phyloP scores from a whole-genome alignment of 352 stramenopile species.

The Plasmopara muralis region DNA sequence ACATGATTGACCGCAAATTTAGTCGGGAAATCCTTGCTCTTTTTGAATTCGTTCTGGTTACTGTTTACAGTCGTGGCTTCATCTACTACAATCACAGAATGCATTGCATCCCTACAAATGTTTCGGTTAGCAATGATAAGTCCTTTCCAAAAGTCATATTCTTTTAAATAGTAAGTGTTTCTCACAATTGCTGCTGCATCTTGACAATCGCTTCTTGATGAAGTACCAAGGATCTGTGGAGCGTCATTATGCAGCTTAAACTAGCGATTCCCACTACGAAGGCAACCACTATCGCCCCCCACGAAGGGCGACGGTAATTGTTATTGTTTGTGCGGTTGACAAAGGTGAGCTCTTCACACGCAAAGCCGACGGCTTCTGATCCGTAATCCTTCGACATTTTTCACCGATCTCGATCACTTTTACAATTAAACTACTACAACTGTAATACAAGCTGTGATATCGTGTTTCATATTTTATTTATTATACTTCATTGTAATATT shows the following conservation, averaged over 20 bases:
- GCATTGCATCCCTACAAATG: constrained; percentile 37
- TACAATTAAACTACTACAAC: too few species aligned
- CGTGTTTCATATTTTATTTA: too few species aligned
- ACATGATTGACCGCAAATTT: constrained; percentile 53
- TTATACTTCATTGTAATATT: not conserved
- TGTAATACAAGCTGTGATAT: too few species aligned
- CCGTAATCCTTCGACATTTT: constrained; percentile 16
- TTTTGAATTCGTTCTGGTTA: constrained; percentile 10
- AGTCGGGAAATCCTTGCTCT: constrained; percentile 27
- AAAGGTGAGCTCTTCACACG: constrained; percentile 21
- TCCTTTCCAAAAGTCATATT: too few species aligned
- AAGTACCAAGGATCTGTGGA: constrained; percentile 34
- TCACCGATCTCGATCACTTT: not conserved
- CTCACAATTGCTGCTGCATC: constrained; percentile 53
- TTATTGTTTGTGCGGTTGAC: not conserved
- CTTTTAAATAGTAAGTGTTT: not conserved
- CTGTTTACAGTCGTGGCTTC: constrained; percentile 7
- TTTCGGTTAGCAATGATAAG: not conserved
- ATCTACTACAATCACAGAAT: constrained; percentile 19
- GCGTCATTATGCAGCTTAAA: constrained; percentile 27
- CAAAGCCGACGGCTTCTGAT: constrained; percentile 20
- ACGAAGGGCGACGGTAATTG: constrained; percentile 10
- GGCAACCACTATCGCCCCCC: constrained; percentile 30
- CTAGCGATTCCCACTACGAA: constrained; percentile 25
- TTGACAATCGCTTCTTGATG: constrained; percentile 30